Base-by-base conservation (phyloP, 2,329 filamentous ascomycete species). In the Ascomycota sp. region DNA sequence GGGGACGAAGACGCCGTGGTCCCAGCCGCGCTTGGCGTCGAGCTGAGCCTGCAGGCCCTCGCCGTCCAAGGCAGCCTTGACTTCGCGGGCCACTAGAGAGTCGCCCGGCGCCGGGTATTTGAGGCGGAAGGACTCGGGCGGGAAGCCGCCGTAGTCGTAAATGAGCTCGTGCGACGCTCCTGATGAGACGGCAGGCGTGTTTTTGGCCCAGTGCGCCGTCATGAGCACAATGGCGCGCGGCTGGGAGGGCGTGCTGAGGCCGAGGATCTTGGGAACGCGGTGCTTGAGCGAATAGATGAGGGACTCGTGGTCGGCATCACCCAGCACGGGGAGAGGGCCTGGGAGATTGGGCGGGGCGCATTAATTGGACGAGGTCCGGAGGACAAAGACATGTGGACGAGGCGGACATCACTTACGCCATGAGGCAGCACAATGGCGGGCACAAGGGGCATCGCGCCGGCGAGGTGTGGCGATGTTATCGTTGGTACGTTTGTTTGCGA, bases 141-240 rank as follows among this genome's bases (percentile, higher is more conserved):
- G 68, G 40, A 73, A 72, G 12, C 64, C 64, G 39, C 57, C 58
- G 47, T 72, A 74, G 42, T 74, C 67, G 42, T 68, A 74, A 29
- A 57, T 46, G 4, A 74, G 48, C 2, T 49, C 40, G 32, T 62
- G 68, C 17, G 50, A 53, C 13, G 48, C 40, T 4, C 41, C 58
- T 3, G 58, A 63, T 9, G 62, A 65, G 33, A 74, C 60, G 25
- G 55, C 59, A 1, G 66, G 65, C 7, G 45, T 46, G 10, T 36
- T 28, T 3, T 59, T 59, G 3, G 55, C 56, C 67, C 66, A 71
- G 48, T 71, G 66, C 4, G 67, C 66, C 0, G 67, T 71, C 10
- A 71, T 55, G 21, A 71, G 47, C 8, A 69, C 50, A 27, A 71
- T 67, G 17, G 61, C 66, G 8, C 52, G 51, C 0, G 57, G 61